Evolutionary conservation across 495 filamentous ascomycete genomes (phyloP), one percentile per base, ranked within the genome.

Genomic region (Penicillium robsamsonii): DNA sequence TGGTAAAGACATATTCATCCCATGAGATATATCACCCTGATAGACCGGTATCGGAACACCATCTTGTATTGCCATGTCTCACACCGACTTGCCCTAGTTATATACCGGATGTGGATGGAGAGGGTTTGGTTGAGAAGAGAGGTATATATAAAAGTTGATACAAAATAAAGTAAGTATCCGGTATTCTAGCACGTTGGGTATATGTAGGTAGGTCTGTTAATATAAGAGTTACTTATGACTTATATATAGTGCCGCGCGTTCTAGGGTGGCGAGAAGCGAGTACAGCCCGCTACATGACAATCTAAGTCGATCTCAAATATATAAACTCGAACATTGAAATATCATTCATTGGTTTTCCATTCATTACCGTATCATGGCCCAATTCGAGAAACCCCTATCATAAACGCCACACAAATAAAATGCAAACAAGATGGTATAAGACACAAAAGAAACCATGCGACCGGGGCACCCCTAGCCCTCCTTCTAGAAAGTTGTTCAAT

Each of bases 361-460:
- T 66, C 64, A 65, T 67, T 65, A 64, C 53, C 13, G 10, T 46
- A 62, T 65, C 64, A 62, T 65, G 56, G 61, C 31, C 58, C 35
- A 18, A 30, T 31, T 47, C 25, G 17, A 62, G 35, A 40, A 59
- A 24, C 44, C 20, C 22, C 22, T 48, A 1, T 43, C 29, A 51
- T 33, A 53, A 59, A 67, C 61, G 61, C 61, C 64, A 37, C 31
- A 50, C 46, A 56, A 48, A 55, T 46, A 54, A 45, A 29, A 68
- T 66, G 63, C 65, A 66, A 58, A 68, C 48, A 68, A 59, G 44
- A 64, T 66, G 66, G 66, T 68, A 68, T 68, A 66, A 46, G 47
- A 65, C 42, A 56, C 31, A 57, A 62, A 58, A 56, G 46, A 61
- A 41, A 24, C 29, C 43, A 56, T 44, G 9, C 46, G 53, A 57